Evolutionary conservation across 768 basidiomycete genomes (phyloP).

Genomic region (Naganishia vaughanmartiniae): DNA sequence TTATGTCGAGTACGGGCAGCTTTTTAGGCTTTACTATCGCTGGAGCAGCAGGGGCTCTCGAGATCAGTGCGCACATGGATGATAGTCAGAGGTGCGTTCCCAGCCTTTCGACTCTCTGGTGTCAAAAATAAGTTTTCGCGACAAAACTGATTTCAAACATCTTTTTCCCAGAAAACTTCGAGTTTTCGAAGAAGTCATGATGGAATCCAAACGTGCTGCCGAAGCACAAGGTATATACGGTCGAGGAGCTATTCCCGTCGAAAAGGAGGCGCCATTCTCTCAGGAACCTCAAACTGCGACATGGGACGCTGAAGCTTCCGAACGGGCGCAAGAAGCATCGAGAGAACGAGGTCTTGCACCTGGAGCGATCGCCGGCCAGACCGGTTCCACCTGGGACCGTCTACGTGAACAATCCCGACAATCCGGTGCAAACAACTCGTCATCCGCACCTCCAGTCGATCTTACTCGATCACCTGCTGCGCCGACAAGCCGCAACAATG

Average conservation of each 20-base stretch:
- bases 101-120: not conserved
- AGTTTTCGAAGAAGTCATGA: constrained; percentile 40
- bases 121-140: too few relatives aligned
- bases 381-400: constrained; percentile 29
- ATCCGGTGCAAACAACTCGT: not conserved
- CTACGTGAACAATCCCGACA: constrained; percentile 4
- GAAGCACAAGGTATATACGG: constrained; percentile 29
- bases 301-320: not conserved
- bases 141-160: not conserved
- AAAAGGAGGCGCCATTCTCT: too few relatives aligned
- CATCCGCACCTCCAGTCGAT: not conserved
- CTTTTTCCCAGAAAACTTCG: constrained; percentile 33
- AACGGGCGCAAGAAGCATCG: not conserved
- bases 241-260: too few relatives aligned
- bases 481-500: not conserved
- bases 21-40: constrained; percentile 42
- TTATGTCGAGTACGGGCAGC: constrained; percentile 24
- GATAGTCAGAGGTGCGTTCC: not conserved
- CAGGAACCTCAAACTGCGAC: not conserved
- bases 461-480: not conserved
- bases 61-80: constrained; percentile 28
- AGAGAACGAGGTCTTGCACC: not conserved
- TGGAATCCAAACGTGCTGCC: constrained; percentile 28
- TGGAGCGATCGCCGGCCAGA: not conserved
- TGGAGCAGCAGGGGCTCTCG: constrained; percentile 36